phyloP scores from a whole-genome alignment of 495 filamentous ascomycete genomes.

The Lasiosphaeria hispida region DNA sequence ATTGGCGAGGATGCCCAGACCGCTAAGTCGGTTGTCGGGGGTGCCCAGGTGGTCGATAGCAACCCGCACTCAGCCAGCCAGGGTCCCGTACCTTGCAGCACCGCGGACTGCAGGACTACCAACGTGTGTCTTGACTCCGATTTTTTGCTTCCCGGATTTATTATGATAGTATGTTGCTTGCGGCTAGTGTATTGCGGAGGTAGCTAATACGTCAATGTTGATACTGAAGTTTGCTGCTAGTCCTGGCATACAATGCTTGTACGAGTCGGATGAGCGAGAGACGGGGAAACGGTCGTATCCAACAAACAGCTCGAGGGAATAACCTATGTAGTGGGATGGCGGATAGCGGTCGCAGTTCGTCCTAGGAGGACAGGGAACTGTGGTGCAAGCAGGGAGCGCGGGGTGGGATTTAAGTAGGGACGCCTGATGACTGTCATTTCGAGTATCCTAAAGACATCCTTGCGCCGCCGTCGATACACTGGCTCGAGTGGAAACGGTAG shows the following conservation, averaged over 20 bases:
- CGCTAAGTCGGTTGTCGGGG: constrained; percentile 3
- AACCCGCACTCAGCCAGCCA: constrained; percentile 7
- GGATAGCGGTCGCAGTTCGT: constrained; percentile 1
- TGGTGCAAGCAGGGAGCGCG: constrained; percentile 1
- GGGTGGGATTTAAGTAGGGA: constrained; percentile 7
- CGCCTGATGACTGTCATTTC: constrained; percentile 25
- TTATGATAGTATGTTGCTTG: no score
- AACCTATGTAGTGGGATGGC: neutral
- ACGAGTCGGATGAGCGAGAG: neutral
- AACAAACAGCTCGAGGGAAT: neutral
- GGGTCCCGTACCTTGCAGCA: neutral
- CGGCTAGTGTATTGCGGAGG: no score
- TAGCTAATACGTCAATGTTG: no score
- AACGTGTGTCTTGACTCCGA: no score
- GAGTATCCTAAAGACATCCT: constrained; percentile 1
- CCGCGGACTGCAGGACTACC: no score
- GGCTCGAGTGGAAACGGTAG: constrained; percentile 9
- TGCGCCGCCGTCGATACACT: constrained; percentile 7
- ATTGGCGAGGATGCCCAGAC: constrained; percentile 30
- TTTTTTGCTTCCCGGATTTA: no score
- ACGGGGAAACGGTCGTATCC: neutral
- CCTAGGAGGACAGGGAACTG: neutral
- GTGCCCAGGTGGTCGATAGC: constrained; percentile 5
- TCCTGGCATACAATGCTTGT: no score
- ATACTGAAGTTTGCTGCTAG: no score